Base-by-base conservation (phyloP, 768 basidiomycete species). In the Mycena crocata region DNA sequence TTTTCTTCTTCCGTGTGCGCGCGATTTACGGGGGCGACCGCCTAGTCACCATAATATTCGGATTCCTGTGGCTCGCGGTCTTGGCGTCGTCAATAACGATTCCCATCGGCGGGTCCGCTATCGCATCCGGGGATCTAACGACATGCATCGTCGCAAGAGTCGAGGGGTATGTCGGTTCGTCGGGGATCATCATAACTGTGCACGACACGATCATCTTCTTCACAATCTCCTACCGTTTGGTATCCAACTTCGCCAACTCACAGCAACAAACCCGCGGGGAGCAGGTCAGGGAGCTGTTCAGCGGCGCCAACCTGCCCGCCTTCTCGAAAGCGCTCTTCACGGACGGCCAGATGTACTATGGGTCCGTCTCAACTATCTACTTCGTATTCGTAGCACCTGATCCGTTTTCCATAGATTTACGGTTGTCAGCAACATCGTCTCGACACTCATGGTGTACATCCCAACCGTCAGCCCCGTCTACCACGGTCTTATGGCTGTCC, bases 341-440 rank as follows among this genome's bases (percentile, higher is more conserved):
- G 14, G 79, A 78, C 15, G 76, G 79, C 1, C 79, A 78, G 55
- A 62, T 68, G 14, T 81, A 79, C 52, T 80, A 77, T 56, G 39
- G 77, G 80, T 80, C 57, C 42, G 78, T 74, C 10, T 35, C 39
- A 40, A 5, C n/a, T 51, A 23, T 50, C 40, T 23, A 39, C 28
- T 12, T 31, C 30, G n/a, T 49, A 19, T 51, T 7, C 39, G 24
- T 12, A 37, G 30, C 19, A 5, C 8, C n/a, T 35, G 14, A 17
- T 34, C 12, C 19, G 9, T 28, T 40, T n/a, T 17, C 26, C 1
- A 2, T 24, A 73, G 68, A 54, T 34, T 71, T 19, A 40, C 63
- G 21, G 68, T 73, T n/a, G 26, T 56, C 23, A 50, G 19, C 23
- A 71, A 71, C 32, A 39, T 72, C 32, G 35, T 60, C 37, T 24